These are phyloP conservation scores for Saccharomyces hybrid DNA, from an alignment of 1,139 yeast genomes.

Conservation along the genomic window DNA sequence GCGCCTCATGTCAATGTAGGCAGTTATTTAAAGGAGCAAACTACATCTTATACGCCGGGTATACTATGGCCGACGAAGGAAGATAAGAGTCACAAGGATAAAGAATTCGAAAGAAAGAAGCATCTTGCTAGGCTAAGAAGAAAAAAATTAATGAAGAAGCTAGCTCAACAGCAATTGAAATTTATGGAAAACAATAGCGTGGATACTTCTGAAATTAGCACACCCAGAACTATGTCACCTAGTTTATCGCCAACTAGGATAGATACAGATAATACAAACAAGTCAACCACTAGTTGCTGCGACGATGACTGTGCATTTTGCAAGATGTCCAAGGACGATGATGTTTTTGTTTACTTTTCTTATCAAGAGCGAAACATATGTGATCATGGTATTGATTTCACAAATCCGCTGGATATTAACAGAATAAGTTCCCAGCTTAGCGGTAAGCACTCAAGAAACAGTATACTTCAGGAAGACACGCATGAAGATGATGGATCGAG, in stretches of 20 bases:
- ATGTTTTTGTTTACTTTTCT: slow-evolving; percentile 49
- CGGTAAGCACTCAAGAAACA: not conserved
- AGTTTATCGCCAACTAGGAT: slow-evolving; percentile 21
- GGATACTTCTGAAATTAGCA: slow-evolving; percentile 28
- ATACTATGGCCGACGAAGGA: slow-evolving; percentile 22
- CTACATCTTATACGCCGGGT: slow-evolving; percentile 27
- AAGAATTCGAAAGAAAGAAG: slow-evolving; percentile 54
- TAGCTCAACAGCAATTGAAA: slow-evolving; percentile 67
- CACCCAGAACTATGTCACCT: slow-evolving; percentile 31
- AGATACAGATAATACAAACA: slow-evolving; percentile 33
- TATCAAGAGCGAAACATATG: slow-evolving; percentile 26
- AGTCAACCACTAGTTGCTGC: slow-evolving; percentile 51
- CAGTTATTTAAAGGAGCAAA: slow-evolving; percentile 31
- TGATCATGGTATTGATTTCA: slow-evolving; percentile 16
- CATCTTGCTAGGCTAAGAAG: slow-evolving; percentile 66
- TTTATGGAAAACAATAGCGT: slow-evolving; percentile 51
- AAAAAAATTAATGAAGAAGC: slow-evolving; percentile 64
- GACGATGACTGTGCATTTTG: slow-evolving; percentile 81
- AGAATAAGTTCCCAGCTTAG: not conserved
- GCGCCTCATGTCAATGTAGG: slow-evolving; percentile 29
- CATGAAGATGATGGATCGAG: not conserved
- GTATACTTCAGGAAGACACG: not conserved
- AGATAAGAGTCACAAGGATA: slow-evolving; percentile 16
- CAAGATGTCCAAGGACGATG: slow-evolving; percentile 69
- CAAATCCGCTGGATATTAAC: not conserved